Percentiles rank a stretch among this genome's conserved stretches.
phyloP scores from a whole-genome alignment of 192 early-diverging fungal genomes.

The Umbelopsis isabellina region DNA sequence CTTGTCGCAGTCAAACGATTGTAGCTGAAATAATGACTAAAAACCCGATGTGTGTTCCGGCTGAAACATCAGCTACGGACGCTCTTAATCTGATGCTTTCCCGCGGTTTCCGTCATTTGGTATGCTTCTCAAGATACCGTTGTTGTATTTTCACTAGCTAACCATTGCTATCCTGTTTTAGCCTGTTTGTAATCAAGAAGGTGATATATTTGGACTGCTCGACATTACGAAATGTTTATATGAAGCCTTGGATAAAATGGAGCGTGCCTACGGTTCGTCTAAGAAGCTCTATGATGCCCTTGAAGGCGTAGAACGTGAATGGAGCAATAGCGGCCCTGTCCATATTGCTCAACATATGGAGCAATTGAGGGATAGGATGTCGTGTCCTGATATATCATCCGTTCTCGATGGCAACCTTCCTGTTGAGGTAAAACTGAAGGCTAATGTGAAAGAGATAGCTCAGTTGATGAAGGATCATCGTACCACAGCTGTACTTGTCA shows the following conservation, averaged over 20 bases:
- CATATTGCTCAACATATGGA: slow-evolving; percentile 75
- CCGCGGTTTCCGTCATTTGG: slow-evolving; percentile 83
- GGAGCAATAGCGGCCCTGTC: slow-evolving; percentile 68
- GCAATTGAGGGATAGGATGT: slow-evolving; percentile 80
- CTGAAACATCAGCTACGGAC: slow-evolving; percentile 77
- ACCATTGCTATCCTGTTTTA: slow-evolving; percentile 17
- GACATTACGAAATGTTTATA: slow-evolving; percentile 88
- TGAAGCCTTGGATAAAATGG: slow-evolving; percentile 85
- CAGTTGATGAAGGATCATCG: slow-evolving; percentile 72
- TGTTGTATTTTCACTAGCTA: background rate
- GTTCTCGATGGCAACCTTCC: slow-evolving; percentile 74
- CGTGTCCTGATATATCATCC: slow-evolving; percentile 86
- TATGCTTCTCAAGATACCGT: slow-evolving; percentile 28
- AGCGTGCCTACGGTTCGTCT: slow-evolving; percentile 80
- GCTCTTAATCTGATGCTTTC: slow-evolving; percentile 84
- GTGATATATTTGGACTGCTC: slow-evolving; percentile 81
- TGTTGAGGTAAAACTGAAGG: slow-evolving; percentile 63
- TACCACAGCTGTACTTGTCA: slow-evolving; percentile 77
- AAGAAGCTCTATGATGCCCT: slow-evolving; percentile 80
- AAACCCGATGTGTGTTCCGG: slow-evolving; percentile 87
- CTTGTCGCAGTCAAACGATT: slow-evolving; percentile 59
- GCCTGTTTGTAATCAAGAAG: slow-evolving; percentile 86
- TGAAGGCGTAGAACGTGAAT: slow-evolving; percentile 82
- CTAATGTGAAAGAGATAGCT: slow-evolving; percentile 74
- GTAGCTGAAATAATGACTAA: slow-evolving; percentile 91